Evolutionary conservation across 148 eudicot genomes (phyloP), one percentile per base, ranked within the genome.

Genomic region (Mesembryanthemum crystallinum): DNA sequence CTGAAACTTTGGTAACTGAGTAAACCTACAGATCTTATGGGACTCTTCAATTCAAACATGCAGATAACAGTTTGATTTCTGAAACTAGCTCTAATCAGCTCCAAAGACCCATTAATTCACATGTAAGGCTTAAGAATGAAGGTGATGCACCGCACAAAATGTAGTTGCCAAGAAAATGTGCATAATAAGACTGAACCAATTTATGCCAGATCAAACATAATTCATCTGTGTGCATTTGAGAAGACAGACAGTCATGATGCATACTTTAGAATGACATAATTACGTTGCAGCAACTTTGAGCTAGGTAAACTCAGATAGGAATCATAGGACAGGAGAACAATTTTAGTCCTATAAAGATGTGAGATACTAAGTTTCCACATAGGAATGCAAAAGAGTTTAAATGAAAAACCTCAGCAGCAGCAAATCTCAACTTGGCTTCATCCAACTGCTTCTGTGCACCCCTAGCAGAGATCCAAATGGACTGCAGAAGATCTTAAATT

Each of bases 381-480:
- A 47, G 28, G 13, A 29, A 51, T 67, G 10, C n/a, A 43, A 66
- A 20, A 62, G 64, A 21, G 37, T 14, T 20, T 13, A 39, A 37
- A 39, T 49, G 73, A 79, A 55, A 66, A 57, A 96, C 99, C 99
- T 96, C 98, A 59, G 99, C 96, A 79, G 98, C 94, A 72, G 99
- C 98, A 89, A 95, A 96, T 85, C 94, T 88, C 82, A 96, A 81
- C 81, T 86, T 95, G 78, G 97, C 99, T 87, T 96, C 98, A 87
- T 96, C 99, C 76, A 87, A 82, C 80, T 91, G 93, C 85, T 81
- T 96, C 73, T 89, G 91, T 76, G 90, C 89, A 64, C 98, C 97
- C 83, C 87, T 83, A 47, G 64, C 78, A 52, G 97, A 86, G 75
- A 92, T 71, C 99, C 99, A 96, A 73, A 96, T 91, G 57, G 99